Conservation (phyloP, 495 filamentous ascomycete species). For the Aspergillus bertholletiae region DNA sequence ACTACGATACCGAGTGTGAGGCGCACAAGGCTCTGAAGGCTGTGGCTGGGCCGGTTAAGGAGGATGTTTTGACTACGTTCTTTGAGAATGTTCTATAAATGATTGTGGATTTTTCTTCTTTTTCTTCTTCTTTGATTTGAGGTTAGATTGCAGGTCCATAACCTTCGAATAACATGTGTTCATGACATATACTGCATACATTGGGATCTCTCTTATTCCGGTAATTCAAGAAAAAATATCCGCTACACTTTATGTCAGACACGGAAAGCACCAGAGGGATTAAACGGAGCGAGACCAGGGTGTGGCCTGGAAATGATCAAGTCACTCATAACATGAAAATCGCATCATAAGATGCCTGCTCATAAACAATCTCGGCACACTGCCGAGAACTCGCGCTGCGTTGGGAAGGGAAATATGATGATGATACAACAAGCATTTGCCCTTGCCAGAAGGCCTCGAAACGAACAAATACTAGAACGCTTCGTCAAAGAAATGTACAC, state of each 20-base stretch:
- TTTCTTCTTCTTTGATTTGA: not conserved
- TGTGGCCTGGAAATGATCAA: not conserved
- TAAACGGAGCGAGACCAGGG: not conserved
- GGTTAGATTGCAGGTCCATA: not conserved
- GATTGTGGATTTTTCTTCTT: not conserved
- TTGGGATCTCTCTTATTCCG: not conserved
- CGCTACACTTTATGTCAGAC: not conserved
- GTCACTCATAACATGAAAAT: conserved; percentile 1
- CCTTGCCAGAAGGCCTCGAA: conserved; percentile 9
- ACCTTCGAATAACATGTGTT: conserved; percentile 11
- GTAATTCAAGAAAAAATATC: not conserved
- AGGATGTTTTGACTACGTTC: conserved; percentile 47
- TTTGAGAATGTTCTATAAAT: conserved; percentile 42
- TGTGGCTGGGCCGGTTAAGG: conserved; percentile 28
- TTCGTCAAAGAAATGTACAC: conserved; percentile 15
- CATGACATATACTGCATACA: conserved; percentile 30
- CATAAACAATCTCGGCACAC: conserved; percentile 13
- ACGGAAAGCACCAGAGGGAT: not conserved
- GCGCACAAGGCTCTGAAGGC: conserved; percentile 61
- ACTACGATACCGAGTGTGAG: conserved; percentile 61
- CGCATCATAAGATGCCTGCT: conserved; percentile 11
- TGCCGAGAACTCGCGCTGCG: conserved; percentile 6
- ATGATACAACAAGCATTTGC: conserved; percentile 17
- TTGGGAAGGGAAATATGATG: conserved; percentile 10
- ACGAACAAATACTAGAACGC: conserved; percentile 13